These are phyloP conservation scores for Vinca minor DNA, from an alignment of 257 asterid species.

Conservation along the genomic window DNA sequence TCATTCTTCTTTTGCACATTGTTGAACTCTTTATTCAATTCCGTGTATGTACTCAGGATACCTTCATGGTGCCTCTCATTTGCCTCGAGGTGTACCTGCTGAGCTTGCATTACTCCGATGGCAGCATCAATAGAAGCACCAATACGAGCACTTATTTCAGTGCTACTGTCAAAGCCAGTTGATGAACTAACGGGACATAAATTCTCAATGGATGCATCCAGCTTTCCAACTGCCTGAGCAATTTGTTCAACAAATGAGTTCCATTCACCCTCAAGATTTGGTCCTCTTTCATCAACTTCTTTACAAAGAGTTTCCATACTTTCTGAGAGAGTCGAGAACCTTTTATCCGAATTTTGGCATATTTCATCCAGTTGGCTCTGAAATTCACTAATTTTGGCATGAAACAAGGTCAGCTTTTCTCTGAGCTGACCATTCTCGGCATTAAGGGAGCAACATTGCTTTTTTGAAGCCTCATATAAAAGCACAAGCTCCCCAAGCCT, in stretches of 20 bases:
- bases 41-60: conserved; percentile 31
- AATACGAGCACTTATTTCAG: conserved; percentile 36
- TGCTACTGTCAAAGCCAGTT: conserved; percentile 25
- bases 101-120: conserved; percentile 43
- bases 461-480: conserved; percentile 41
- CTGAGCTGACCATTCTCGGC: conserved; percentile 50
- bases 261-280: conserved; percentile 50
- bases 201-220: conserved; percentile 39
- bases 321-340: conserved; percentile 42
- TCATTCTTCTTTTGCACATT: conserved; percentile 32
- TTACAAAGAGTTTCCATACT: conserved; percentile 46
- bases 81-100: conserved; percentile 52
- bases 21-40: conserved; percentile 24
- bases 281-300: conserved; percentile 50
- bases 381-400: conserved; percentile 41
- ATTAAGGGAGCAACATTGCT: conserved; percentile 42
- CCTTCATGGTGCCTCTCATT: conserved; percentile 38
- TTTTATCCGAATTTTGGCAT: conserved; percentile 42
- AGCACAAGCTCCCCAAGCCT: conserved; percentile 49
- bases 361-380: conserved; percentile 49
- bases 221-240: conserved; percentile 44
- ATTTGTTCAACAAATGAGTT: conserved; percentile 43
- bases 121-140: conserved; percentile 56
- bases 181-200: conserved; percentile 21
- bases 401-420: conserved; percentile 38